Conservation (phyloP, 1,284 basidiomycete species). For the Vanrija pseudolonga region DNA sequence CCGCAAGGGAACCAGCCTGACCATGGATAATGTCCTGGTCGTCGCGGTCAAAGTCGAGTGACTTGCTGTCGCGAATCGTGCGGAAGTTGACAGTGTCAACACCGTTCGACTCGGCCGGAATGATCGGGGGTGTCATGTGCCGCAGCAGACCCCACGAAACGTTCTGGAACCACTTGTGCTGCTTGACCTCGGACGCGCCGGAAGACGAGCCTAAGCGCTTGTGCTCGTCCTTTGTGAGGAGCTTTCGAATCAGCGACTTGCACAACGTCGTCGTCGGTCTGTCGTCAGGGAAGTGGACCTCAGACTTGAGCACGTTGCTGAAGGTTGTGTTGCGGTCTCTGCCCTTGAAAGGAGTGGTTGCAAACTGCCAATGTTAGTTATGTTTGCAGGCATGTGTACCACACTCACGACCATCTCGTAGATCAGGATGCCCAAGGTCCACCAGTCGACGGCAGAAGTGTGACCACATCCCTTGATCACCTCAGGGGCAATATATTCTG, state of each 20-base stretch:
- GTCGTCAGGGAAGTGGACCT: constrained; percentile 82
- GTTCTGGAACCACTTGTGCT: constrained; percentile 96
- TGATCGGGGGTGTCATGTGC: constrained; percentile 89
- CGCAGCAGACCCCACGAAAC: constrained; percentile 95
- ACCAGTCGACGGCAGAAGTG: constrained; percentile 98
- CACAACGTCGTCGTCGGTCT: constrained; percentile 79
- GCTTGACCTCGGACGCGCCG: constrained; percentile 97
- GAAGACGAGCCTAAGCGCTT: constrained; percentile 83
- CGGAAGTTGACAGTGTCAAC: constrained; percentile 87
- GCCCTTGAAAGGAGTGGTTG: constrained; percentile 98
- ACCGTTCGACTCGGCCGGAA: constrained; percentile 76
- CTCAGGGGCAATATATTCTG: constrained; percentile 98
- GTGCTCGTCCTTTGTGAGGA: constrained; percentile 90
- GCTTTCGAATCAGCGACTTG: constrained; percentile 80
- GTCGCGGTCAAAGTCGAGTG: constrained; percentile 70
- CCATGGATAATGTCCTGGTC: constrained; percentile 44
- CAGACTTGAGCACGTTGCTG: constrained; percentile 83
- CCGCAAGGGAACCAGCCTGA: constrained; percentile 44
- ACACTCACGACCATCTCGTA: constrained; percentile 98
- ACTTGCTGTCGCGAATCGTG: constrained; percentile 80
- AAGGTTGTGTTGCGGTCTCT: constrained; percentile 92
- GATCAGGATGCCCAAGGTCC: constrained; percentile 96
- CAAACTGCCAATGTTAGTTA: constrained; percentile 61
- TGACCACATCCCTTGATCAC: constrained; percentile 97
- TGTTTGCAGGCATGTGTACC: constrained; percentile 2